Evolutionary conservation across 1,284 basidiomycete genomes (phyloP), one percentile per base, ranked within the genome.

Genomic region (Bondarzewia mesenterica): DNA sequence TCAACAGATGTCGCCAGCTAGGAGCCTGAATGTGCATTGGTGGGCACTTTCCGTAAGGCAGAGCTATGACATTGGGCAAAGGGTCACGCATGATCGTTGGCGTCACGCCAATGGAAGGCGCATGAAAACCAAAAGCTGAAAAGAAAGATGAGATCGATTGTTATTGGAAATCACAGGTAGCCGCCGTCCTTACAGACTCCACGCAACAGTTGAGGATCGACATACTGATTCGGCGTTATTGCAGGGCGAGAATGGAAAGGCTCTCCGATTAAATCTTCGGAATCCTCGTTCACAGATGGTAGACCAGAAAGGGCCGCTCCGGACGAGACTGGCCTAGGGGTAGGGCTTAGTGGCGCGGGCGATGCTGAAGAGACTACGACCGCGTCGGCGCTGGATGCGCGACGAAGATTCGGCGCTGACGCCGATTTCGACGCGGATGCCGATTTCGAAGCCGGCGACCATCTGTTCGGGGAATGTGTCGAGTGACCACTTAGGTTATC

Each of bases 21-120:
- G 79, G 77, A 2, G 82, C 82, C 57, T 83, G 82, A 27, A 89
- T 63, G 60, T 89, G 82, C 51, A 89, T 70, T 14, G 83, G 74
- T 6, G 80, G 76, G 43, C 72, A 77, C 54, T 75, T 77, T 5
- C 80, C 82, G 57, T 79, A 84, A 2, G 83, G 82, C 47, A 89
- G 66, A 7, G 77, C 73, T 26, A 89, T 78, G 39, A 86, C 74
- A 54, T 82, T 81, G 4, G 86, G 87, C 63, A 89, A 75, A 1
- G 71, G 58, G 15, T 67, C 71, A 38, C 64, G 52, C 75, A 82
- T 77, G 10, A 74, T 71, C 4, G 60, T 48, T 10, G 73, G 57
- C 20, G 66, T 61, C 0, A 67, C 58, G n/a, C 72, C 69, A 49
- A 88, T 77, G 2, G 71, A 63, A 2, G 86, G 85, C 22, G 72